Conservation (phyloP, 768 basidiomycete genomes). For the Lactarius pseudohatsudake region DNA sequence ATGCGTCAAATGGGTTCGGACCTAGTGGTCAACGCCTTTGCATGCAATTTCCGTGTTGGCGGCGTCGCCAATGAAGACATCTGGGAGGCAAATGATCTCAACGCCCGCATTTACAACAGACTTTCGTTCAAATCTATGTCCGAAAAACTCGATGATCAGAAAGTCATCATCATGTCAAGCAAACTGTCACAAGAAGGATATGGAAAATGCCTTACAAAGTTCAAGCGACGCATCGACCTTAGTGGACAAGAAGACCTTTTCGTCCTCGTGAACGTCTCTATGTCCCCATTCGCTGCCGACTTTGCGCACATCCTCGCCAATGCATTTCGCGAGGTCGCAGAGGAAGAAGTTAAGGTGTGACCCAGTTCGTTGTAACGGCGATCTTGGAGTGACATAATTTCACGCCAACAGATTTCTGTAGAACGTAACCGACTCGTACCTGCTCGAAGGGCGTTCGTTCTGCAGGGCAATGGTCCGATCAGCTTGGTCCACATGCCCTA, state of each 20-base stretch:
- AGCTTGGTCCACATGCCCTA: conserved; percentile 39
- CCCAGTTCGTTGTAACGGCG: not conserved
- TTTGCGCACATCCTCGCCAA: conserved; percentile 37
- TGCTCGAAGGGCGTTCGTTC: conserved; percentile 38
- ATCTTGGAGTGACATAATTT: not conserved
- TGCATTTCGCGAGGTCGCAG: conserved; percentile 36
- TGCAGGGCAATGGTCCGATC: conserved; percentile 39
- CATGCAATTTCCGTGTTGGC: conserved; percentile 43
- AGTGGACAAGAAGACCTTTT: conserved; percentile 38
- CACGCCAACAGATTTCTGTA: conserved; percentile 23
- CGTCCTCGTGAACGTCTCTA: conserved; percentile 41
- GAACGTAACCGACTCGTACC: conserved; percentile 38
- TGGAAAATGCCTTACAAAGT: conserved; percentile 37
- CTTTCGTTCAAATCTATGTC: conserved; percentile 38
- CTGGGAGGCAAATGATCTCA: conserved; percentile 44
- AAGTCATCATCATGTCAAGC: conserved; percentile 35
- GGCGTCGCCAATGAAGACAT: conserved; percentile 40
- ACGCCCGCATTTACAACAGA: conserved; percentile 40
- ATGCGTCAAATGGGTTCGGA: conserved; percentile 34
- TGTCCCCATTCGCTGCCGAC: conserved; percentile 41
- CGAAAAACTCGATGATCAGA: conserved; percentile 31
- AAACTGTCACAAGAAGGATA: conserved; percentile 38
- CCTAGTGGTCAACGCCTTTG: conserved; percentile 47
- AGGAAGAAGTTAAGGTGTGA: conserved; percentile 40
- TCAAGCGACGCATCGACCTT: conserved; percentile 41